phyloP scores from a whole-genome alignment of 75 land plant genomes.

The Pinus taeda region DNA sequence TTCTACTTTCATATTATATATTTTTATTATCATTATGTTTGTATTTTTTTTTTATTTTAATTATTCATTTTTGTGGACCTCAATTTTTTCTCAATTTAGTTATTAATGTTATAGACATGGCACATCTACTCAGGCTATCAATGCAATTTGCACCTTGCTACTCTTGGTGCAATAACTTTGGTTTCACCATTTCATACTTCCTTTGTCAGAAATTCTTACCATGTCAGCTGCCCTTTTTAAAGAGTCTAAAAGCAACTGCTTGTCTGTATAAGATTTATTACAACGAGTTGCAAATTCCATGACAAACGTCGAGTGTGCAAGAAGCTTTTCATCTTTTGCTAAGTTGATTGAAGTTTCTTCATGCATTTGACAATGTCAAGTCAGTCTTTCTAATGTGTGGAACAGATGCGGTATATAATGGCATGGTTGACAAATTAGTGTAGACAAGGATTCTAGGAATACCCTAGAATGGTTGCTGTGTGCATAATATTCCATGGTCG shows the following conservation, averaged over 20 bases:
- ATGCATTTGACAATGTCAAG: neutral
- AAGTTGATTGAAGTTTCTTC: neutral
- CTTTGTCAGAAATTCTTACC: neutral
- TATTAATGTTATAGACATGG: no score
- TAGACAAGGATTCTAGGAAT: neutral
- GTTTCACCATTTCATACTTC: neutral
- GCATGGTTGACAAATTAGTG: neutral
- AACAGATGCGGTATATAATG: neutral
- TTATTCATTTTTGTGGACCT: no score
- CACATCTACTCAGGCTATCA: no score
- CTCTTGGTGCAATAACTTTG: no score
- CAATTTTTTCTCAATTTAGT: no score
- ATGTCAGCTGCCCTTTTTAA: neutral
- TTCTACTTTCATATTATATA: no score
- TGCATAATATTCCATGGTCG: neutral
- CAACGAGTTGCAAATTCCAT: constrained; percentile 1
- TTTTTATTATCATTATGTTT: no score
- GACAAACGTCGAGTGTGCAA: neutral
- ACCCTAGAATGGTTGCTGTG: neutral
- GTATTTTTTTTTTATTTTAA: no score
- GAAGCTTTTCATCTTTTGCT: neutral
- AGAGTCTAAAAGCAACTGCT: no score
- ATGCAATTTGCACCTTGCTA: no score
- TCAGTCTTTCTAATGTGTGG: neutral
- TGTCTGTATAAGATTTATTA: neutral